phyloP scores from a whole-genome alignment of 106 monocot genomes.

The Iris macrosiphon region DNA sequence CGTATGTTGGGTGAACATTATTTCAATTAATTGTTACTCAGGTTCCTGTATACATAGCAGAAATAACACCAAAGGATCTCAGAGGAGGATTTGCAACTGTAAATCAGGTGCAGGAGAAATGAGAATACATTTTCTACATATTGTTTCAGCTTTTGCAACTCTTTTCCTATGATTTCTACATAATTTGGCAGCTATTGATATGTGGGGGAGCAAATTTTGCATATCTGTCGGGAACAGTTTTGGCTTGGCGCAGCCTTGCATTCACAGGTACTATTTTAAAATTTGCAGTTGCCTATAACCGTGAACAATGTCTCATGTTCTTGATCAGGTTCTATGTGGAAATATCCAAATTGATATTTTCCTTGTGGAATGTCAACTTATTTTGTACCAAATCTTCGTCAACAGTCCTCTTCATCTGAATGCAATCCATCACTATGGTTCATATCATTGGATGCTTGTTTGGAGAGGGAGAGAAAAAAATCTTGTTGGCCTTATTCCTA shows the following conservation, averaged over 20 bases:
- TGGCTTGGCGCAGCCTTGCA: slow-evolving; percentile 42
- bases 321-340: too few relatives aligned
- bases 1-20: too few relatives aligned
- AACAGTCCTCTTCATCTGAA: too few relatives aligned
- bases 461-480: too few relatives aligned
- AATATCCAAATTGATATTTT: too few relatives aligned
- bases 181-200: slow-evolving; percentile 37
- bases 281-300: too few relatives aligned
- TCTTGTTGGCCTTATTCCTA: too few relatives aligned
- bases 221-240: slow-evolving; percentile 31
- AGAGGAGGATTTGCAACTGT: slow-evolving; percentile 46
- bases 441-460: too few relatives aligned
- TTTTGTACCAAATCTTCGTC: too few relatives aligned
- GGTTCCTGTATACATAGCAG: slow-evolving; percentile 58
- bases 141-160: background rate
- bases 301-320: too few relatives aligned
- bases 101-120: slow-evolving; percentile 34
- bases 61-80: slow-evolving; percentile 57
- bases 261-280: slow-evolving; percentile 31
- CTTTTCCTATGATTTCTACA: background rate
- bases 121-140: background rate
- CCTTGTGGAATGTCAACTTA: too few relatives aligned
- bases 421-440: too few relatives aligned
- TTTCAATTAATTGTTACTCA: slow-evolving; percentile 10
- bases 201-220: slow-evolving; percentile 35